Conservation (phyloP, 805 yeast species). For the Barnettozyma sucrosica region DNA sequence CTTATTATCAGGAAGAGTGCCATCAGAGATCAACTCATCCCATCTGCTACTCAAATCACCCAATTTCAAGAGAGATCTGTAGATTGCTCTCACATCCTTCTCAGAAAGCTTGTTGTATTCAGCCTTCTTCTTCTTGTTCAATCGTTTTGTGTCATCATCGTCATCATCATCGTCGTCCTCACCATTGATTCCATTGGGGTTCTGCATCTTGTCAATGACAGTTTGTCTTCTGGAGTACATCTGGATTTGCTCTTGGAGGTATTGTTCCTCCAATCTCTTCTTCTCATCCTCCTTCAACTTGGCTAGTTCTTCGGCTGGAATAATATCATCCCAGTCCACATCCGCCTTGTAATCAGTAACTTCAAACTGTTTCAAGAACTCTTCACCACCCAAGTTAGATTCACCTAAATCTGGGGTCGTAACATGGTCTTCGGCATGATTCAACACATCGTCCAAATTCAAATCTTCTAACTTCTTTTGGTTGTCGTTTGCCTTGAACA, state of each 20-base stretch:
- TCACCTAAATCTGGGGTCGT: constrained; percentile 97
- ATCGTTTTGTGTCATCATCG: constrained; percentile 30
- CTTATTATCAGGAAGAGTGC: constrained; percentile 78
- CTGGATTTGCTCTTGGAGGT: constrained; percentile 82
- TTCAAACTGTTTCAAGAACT: constrained; percentile 92
- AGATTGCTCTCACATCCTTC: constrained; percentile 79
- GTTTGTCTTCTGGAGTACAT: constrained; percentile 78
- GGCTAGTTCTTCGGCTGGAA: constrained; percentile 87
- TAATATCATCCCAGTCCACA: constrained; percentile 98
- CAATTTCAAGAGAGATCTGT: constrained; percentile 70
- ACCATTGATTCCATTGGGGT: constrained; percentile 36
- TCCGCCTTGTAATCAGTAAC: constrained; percentile 98
- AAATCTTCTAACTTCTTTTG: constrained; percentile 93
- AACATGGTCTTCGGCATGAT: constrained; percentile 95
- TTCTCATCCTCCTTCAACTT: constrained; percentile 89
- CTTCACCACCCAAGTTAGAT: constrained; percentile 97
- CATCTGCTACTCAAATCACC: constrained; percentile 77
- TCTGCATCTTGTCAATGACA: constrained; percentile 57
- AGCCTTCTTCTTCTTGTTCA: constrained; percentile 30
- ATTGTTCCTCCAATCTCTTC: constrained; percentile 79
- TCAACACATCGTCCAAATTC: constrained; percentile 91
- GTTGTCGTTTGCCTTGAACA: constrained; percentile 93
- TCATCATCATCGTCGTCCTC: constrained; percentile 37
- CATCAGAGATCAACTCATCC: constrained; percentile 86
- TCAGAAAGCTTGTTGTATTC: constrained; percentile 64